Conservation (phyloP, 2,329 filamentous ascomycete genomes). For the Myrmaecium sp. region DNA sequence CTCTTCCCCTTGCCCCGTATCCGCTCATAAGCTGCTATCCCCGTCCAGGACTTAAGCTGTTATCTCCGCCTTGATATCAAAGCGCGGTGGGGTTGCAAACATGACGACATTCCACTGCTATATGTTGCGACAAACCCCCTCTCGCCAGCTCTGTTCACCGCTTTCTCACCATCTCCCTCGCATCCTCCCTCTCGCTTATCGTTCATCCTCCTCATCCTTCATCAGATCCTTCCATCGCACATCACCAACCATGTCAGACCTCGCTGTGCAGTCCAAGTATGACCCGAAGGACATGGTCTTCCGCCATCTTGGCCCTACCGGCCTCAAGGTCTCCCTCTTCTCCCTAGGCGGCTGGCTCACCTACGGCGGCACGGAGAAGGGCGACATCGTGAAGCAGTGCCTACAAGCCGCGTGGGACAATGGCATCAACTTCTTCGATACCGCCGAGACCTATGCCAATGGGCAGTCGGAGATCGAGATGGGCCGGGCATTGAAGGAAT, state of each 20-base stretch:
- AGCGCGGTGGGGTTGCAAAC: too few species aligned
- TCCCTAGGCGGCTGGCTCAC: constrained; percentile 31
- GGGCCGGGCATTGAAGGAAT: constrained; percentile 31
- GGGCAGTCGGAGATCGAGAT: constrained; percentile 47
- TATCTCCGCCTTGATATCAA: too few species aligned
- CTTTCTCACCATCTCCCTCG: too few species aligned
- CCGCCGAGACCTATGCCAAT: constrained; percentile 36
- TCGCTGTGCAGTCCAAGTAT: constrained; percentile 27
- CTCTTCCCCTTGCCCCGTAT: too few species aligned
- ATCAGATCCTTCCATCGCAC: too few species aligned
- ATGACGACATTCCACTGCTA: too few species aligned
- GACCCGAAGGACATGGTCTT: constrained; percentile 33
- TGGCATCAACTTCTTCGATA: constrained; percentile 34
- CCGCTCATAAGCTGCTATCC: too few species aligned
- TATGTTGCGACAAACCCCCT: too few species aligned
- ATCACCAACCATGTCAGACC: constrained; percentile 5
- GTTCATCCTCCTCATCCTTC: too few species aligned
- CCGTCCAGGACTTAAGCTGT: too few species aligned
- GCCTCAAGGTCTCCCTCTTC: constrained; percentile 33
- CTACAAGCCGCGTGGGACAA: constrained; percentile 32
- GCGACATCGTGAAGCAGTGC: constrained; percentile 32
- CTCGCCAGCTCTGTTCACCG: too few species aligned
- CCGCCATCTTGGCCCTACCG: constrained; percentile 28
- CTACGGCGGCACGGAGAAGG: constrained; percentile 33
- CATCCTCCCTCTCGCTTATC: too few species aligned